Evolutionary conservation across 352 stramenopile genomes (phyloP).

Genomic region (Pythium folliculosum): DNA sequence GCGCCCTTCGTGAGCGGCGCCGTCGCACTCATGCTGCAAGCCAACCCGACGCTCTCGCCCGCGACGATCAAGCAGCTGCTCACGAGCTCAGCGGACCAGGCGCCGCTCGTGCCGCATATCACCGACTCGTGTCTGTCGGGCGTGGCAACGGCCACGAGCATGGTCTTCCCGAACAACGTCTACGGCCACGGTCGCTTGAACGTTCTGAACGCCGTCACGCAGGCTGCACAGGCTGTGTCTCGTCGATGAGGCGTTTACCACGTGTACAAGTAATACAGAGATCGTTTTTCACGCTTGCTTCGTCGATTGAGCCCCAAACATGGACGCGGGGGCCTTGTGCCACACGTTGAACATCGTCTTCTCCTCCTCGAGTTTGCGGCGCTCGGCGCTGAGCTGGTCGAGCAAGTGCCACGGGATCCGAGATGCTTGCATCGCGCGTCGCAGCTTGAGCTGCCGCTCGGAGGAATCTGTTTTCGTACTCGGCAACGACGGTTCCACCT

Average conservation of each 20-base stretch:
- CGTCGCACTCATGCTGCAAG: conserved; percentile 42
- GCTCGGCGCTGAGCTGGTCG: conserved; percentile 58
- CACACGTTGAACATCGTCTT: conserved; percentile 64
- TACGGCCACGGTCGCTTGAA: conserved; percentile 58
- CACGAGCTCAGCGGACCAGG: conserved; percentile 12
- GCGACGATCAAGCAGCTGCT: conserved; percentile 35
- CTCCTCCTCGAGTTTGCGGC: conserved; percentile 49
- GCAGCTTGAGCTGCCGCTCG: conserved; percentile 22
- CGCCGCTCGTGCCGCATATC: conserved; percentile 13
- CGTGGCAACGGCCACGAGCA: conserved; percentile 8
- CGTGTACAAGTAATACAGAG: too few relatives aligned
- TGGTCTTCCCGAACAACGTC: conserved; percentile 56
- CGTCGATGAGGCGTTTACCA: conserved; percentile 1
- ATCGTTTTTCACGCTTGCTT: background rate
- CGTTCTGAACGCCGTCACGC: conserved; percentile 31
- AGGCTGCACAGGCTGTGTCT: background rate
- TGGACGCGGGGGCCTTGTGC: conserved; percentile 33
- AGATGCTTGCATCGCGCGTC: conserved; percentile 40
- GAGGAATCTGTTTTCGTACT: conserved; percentile 1
- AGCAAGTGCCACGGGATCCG: conserved; percentile 75
- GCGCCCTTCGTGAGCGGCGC: conserved; percentile 43
- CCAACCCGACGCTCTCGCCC: conserved; percentile 30
- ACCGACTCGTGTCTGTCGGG: conserved; percentile 17
- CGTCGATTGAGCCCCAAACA: conserved; percentile 13
- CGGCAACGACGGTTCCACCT: background rate